phyloP scores from a whole-genome alignment of 1,284 basidiomycete species.

The Moesziomyces aphidis region DNA sequence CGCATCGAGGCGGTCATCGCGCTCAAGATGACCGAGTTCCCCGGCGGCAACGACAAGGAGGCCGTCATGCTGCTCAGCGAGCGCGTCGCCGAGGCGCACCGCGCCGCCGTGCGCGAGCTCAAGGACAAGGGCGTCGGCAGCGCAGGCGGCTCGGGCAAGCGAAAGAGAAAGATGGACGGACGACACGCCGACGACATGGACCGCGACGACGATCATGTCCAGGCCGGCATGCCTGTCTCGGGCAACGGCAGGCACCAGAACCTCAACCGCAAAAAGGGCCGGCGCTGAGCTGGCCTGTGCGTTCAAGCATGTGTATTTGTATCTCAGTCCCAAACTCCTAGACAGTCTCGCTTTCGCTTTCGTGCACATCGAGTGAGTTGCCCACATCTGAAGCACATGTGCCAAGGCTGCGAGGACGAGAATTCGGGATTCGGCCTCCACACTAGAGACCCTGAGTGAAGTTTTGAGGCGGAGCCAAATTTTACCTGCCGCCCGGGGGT shows the following conservation, averaged over 20 bases:
- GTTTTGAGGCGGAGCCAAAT: background rate
- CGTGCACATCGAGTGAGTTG: too few species aligned
- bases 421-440: background rate
- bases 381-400: too few species aligned
- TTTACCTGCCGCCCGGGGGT: background rate
- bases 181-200: slow-evolving; percentile 61
- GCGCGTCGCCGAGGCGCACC: slow-evolving; percentile 86
- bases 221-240: slow-evolving; percentile 43
- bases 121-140: slow-evolving; percentile 60
- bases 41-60: slow-evolving; percentile 81
- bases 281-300: slow-evolving; percentile 14
- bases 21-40: slow-evolving; percentile 92
- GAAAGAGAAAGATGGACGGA: slow-evolving; percentile 56
- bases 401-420: too few species aligned
- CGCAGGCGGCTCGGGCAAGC: slow-evolving; percentile 58
- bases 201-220: slow-evolving; percentile 64
- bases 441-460: background rate
- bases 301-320: slow-evolving; percentile 9
- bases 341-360: background rate
- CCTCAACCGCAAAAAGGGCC: slow-evolving; percentile 35
- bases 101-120: slow-evolving; percentile 81
- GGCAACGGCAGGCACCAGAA: slow-evolving; percentile 32
- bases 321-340: background rate
- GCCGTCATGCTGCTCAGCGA: slow-evolving; percentile 89
- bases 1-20: slow-evolving; percentile 84